Evolutionary conservation across 139 green algal genomes (phyloP).

Genomic region (Tetradesmus obliquus): DNA sequence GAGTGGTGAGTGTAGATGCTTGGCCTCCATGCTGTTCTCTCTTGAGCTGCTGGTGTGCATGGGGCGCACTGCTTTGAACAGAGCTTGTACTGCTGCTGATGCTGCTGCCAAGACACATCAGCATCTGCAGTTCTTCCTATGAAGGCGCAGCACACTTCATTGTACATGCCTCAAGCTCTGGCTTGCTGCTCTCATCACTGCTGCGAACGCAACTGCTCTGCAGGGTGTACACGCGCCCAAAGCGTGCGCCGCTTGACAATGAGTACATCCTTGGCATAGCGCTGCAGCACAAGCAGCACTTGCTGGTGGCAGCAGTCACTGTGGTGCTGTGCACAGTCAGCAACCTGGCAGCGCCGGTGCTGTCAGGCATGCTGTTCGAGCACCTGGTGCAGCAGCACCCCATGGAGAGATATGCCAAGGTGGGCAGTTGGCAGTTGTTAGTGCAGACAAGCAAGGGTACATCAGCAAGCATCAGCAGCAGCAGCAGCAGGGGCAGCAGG

Average conservation of each 20-base stretch:
- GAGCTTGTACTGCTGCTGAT: not conserved
- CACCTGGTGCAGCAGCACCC: constrained; percentile 76
- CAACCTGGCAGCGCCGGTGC: constrained; percentile 87
- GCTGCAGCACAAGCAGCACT: constrained; percentile 66
- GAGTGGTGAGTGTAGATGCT: not conserved
- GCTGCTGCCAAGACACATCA: not conserved
- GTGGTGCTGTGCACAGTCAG: constrained; percentile 79
- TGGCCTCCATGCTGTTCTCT: not conserved
- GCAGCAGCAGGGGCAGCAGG: not conserved
- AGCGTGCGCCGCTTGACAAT: constrained; percentile 66
- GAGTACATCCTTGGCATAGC: constrained; percentile 75
- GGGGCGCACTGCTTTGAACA: not conserved
- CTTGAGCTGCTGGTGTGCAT: not conserved
- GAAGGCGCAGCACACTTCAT: not conserved
- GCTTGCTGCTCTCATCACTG: not conserved
- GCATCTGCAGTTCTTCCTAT: not conserved
- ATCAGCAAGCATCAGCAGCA: not conserved
- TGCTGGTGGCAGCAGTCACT: constrained; percentile 61
- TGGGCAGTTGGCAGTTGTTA: not conserved
- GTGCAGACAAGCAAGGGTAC: not conserved
- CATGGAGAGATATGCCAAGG: constrained; percentile 67
- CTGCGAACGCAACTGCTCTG: not conserved
- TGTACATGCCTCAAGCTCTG: not conserved
- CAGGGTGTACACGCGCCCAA: constrained; percentile 32
- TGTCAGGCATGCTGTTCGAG: constrained; percentile 88